phyloP scores from a whole-genome alignment of 139 green algal species.

The Prasinococcaceae sp. region DNA sequence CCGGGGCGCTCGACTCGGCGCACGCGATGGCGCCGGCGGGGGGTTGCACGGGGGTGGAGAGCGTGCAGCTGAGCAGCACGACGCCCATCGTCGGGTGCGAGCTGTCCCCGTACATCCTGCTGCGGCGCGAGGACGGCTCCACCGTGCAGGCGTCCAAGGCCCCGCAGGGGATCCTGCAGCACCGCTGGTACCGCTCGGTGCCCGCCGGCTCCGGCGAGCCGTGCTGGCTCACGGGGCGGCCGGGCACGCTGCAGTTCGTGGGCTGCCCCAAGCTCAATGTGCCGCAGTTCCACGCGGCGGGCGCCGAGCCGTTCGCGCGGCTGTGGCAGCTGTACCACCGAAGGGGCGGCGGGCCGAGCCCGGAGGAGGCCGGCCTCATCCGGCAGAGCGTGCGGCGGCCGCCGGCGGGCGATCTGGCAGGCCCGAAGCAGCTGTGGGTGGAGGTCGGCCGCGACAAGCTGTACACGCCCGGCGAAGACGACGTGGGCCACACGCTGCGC shows the following conservation, averaged over 20 bases:
- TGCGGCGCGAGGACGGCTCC: slow-evolving; percentile 43
- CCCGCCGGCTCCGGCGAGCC: slow-evolving; percentile 50
- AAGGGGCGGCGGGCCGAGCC: background rate
- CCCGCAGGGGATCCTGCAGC: background rate
- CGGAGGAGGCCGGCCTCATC: background rate
- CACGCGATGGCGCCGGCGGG: no score
- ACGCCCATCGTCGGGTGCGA: slow-evolving; percentile 24
- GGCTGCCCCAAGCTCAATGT: slow-evolving; percentile 62
- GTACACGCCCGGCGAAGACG: slow-evolving; percentile 67
- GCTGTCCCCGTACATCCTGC: slow-evolving; percentile 62
- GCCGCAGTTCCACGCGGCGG: slow-evolving; percentile 38
- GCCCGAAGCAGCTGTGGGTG: slow-evolving; percentile 12
- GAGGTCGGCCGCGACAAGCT: slow-evolving; percentile 39
- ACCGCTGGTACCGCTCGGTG: slow-evolving; percentile 50
- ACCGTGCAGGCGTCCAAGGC: background rate
- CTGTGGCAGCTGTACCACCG: background rate
- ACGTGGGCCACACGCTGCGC: slow-evolving; percentile 78
- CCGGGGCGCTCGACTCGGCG: no score
- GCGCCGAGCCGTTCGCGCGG: slow-evolving; percentile 4
- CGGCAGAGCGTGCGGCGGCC: background rate
- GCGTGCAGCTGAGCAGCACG: no score
- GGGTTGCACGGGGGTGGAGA: no score
- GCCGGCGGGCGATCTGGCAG: background rate
- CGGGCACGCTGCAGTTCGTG: slow-evolving; percentile 79
- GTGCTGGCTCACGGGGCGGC: slow-evolving; percentile 70